A percentile compares a stretch with the other conserved stretches of the same genome.
These are phyloP conservation scores for Aspergillus ustus DNA, from an alignment of 2,329 filamentous ascomycete species.

Conservation along the genomic window DNA sequence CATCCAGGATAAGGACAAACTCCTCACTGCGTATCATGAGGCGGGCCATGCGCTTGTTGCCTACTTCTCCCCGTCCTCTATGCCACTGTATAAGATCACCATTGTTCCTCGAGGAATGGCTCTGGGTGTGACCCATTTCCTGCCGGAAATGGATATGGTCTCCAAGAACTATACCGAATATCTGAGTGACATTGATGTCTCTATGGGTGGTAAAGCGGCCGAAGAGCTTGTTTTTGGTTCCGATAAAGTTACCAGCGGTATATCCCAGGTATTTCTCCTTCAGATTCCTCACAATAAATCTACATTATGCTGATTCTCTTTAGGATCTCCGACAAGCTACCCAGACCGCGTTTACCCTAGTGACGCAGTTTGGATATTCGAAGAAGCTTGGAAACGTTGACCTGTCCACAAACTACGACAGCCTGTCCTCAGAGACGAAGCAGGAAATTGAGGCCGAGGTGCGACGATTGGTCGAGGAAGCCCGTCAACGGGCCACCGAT, in stretches of 20 bases:
- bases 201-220: constrained; percentile 82
- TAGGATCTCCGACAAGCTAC: constrained; percentile 87
- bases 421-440: constrained; percentile 84
- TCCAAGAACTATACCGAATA: constrained; percentile 86
- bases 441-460: constrained; percentile 87
- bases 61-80: constrained; percentile 76
- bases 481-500: constrained; percentile 71
- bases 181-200: constrained; percentile 76
- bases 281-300: not conserved
- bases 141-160: constrained; percentile 92
- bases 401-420: constrained; percentile 77
- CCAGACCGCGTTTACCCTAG: constrained; percentile 80
- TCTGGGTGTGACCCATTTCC: constrained; percentile 82
- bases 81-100: constrained; percentile 92
- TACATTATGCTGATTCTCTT: constrained; percentile 18
- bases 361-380: constrained; percentile 89
- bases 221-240: constrained; percentile 90
- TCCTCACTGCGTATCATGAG: constrained; percentile 95
- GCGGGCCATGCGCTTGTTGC: constrained; percentile 92
- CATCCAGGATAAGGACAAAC: constrained; percentile 90
- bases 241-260: constrained; percentile 90
- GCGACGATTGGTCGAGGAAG: constrained; percentile 80
- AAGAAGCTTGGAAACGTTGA: constrained; percentile 87
- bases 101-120: constrained; percentile 89
- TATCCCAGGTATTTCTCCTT: constrained; percentile 67